A percentile compares a stretch with the other conserved stretches of the same genome.
Evolutionary conservation across 306 rosid species (phyloP).

Genomic region (Pyrus betulifolia): DNA sequence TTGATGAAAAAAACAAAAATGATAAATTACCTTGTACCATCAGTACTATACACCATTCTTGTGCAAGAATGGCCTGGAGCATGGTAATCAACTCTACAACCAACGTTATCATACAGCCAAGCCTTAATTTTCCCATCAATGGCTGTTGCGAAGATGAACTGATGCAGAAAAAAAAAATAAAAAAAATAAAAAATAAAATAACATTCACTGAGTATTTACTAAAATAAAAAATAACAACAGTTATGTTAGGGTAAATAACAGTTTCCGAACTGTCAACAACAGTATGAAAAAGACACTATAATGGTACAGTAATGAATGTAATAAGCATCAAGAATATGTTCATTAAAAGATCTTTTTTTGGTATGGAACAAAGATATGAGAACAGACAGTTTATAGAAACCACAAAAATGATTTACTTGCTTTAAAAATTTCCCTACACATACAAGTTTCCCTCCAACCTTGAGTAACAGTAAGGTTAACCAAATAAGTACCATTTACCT

Average conservation of each 20-base stretch:
- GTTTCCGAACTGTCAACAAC: background rate
- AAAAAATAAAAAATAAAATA: too few relatives aligned
- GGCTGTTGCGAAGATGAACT: slow-evolving; percentile 28
- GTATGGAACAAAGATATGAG: background rate
- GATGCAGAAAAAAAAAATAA: background rate
- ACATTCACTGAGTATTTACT: background rate
- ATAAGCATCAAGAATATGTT: background rate
- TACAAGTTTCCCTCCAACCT: background rate
- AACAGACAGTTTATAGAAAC: background rate
- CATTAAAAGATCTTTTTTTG: background rate
- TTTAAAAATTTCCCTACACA: background rate
- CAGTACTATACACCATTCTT: slow-evolving; percentile 26
- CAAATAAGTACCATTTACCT: background rate
- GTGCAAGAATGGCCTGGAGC: slow-evolving; percentile 29
- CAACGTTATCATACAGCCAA: slow-evolving; percentile 18
- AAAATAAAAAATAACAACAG: background rate
- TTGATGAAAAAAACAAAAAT: background rate
- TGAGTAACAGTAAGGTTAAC: background rate
- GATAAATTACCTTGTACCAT: slow-evolving; percentile 17
- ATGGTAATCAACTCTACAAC: slow-evolving; percentile 8
- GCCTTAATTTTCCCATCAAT: slow-evolving; percentile 32
- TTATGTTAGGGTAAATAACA: background rate
- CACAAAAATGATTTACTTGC: background rate
- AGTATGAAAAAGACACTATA: background rate
- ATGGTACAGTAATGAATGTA: background rate